phyloP scores from a whole-genome alignment of 495 filamentous ascomycete species.

The Tuber brumale region DNA sequence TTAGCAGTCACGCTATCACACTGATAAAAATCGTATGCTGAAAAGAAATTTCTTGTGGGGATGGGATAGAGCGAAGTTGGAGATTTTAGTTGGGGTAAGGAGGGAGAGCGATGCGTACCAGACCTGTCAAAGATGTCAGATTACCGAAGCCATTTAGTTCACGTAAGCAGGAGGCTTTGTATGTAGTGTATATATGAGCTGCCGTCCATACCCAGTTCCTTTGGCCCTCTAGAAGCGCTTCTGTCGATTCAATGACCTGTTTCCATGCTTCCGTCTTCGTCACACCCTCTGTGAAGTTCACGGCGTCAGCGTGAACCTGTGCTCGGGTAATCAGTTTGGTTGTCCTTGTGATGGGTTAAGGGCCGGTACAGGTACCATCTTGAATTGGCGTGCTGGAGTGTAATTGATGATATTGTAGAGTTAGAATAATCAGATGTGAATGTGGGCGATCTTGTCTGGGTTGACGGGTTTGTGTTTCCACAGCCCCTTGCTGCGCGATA shows the following conservation, averaged over 20 bases:
- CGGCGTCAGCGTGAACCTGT: slow-evolving; percentile 82
- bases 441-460: slow-evolving; percentile 12
- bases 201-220: slow-evolving; percentile 80
- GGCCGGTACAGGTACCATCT: slow-evolving; percentile 7
- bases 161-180: slow-evolving; percentile 10
- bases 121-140: slow-evolving; percentile 46
- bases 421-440: neutral
- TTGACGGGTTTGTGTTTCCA: slow-evolving; percentile 1
- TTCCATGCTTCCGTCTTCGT: slow-evolving; percentile 71
- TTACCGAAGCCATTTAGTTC: slow-evolving; percentile 8
- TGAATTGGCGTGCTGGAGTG: neutral
- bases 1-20: neutral
- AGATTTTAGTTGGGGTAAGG: neutral
- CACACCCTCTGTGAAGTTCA: slow-evolving; percentile 59
- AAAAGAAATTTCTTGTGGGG: neutral
- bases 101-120: slow-evolving; percentile 50
- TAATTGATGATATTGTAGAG: slow-evolving; percentile 6
- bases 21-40: neutral
- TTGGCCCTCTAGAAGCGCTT: slow-evolving; percentile 67
- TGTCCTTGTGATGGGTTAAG: neutral
- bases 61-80: neutral
- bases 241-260: slow-evolving; percentile 64
- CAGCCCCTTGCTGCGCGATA: neutral
- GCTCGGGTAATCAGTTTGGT: slow-evolving; percentile 6
- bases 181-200: neutral